These are phyloP conservation scores for Raffaelea arxii DNA, from an alignment of 2,329 filamentous ascomycete species.

Conservation along the genomic window DNA sequence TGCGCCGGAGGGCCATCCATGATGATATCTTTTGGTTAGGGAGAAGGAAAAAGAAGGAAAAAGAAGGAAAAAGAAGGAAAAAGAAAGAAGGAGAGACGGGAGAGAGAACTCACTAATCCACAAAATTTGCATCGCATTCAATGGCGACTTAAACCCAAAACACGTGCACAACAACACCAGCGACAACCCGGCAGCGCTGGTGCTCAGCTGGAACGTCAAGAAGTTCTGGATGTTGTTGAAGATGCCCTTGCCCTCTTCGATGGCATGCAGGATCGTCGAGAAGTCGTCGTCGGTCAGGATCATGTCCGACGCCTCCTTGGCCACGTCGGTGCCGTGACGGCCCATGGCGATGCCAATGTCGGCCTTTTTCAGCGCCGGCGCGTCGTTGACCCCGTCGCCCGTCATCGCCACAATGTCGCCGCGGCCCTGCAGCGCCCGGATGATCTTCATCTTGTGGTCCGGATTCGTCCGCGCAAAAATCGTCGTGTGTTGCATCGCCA, in stretches of 20 bases:
- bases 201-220: constrained; percentile 95
- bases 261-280: constrained; percentile 83
- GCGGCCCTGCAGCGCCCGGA: constrained; percentile 78
- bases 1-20: constrained; percentile 98
- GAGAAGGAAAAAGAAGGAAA: not conserved
- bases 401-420: constrained; percentile 99
- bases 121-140: constrained; percentile 99
- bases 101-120: constrained; percentile 78
- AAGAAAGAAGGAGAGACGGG: not conserved
- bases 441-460: constrained; percentile 97
- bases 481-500: constrained; percentile 78
- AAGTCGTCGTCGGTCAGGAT: constrained; percentile 85
- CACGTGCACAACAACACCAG: constrained; percentile 88
- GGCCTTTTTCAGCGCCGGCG: constrained; percentile 89
- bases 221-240: constrained; percentile 99
- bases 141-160: constrained; percentile 84
- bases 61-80: not conserved
- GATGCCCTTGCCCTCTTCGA: constrained; percentile 97
- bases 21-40: constrained; percentile 68
- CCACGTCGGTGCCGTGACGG: constrained; percentile 86
- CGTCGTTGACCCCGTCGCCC: constrained; percentile 95
- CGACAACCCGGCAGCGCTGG: constrained; percentile 84
- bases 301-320: constrained; percentile 94
- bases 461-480: constrained; percentile 95
- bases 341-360: constrained; percentile 99